Evolutionary conservation across 1,284 basidiomycete genomes (phyloP), one percentile per base, ranked within the genome.

Genomic region (Ceratobasidium sp.): DNA sequence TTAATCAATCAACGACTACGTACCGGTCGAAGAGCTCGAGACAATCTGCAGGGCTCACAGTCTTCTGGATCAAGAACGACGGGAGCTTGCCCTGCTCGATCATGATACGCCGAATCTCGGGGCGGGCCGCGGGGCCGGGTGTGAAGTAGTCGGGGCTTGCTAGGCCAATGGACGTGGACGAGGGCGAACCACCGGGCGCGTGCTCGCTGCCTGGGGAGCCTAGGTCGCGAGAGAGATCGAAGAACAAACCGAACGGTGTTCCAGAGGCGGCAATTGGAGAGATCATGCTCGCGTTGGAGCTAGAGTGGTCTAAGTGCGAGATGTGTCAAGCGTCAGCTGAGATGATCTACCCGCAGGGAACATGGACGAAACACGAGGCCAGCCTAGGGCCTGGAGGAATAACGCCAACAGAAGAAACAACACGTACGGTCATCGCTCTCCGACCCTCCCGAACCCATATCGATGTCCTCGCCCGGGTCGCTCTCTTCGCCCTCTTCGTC

Each of bases 131-230:
- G 6, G 71, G 71, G n/a, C 54, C 59, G 17, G 71, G 71, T 2
- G 26, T 64, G 38, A 74, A 74, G 48, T 74, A 74, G 40, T 74
- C 71, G 26, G 61, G 59, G 15, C 71, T 48, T 7, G 71, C 71
- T 5, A 74, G 46, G 28, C 71, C 71, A 52, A 74, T 46, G 44
- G 61, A 38, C n/a, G n/a, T n/a, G 26, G 48, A 2, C 6, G 15
- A 26, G 26, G 61, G 28, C 20, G 71, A 42, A 23, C 33, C 50
- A 3, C 28, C 26, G 23, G 70, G 46, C 13, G 46, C 57, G 3
- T 40, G 15, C 33, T 74, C 71, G 44, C 13, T n/a, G 23, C 9
- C 20, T 20, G 71, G 61, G 1, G 70, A 73, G 1, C 57, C 59
- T 10, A 74, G 71, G 12, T 59, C 48, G 1, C 15, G 61, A 4